Conservation (phyloP, 345 rosid species). For the Citrus sinensis region DVS_A1.0 CM039162.1:18155501-18156000, state of each 20-base stretch:
- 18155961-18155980: neutral
- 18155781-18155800: constrained; percentile 28
- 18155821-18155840: constrained; percentile 27
- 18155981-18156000: neutral
- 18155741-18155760: constrained; percentile 56
- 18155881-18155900: constrained; percentile 36
- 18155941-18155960: constrained; percentile 37
- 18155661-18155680: constrained; percentile 62
- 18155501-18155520: constrained; percentile 52
- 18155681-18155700: constrained; percentile 55
- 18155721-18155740: constrained; percentile 56
- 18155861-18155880: constrained; percentile 43
- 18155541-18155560: constrained; percentile 63
- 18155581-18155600: constrained; percentile 71
- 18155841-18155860: constrained; percentile 37
- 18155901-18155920: constrained; percentile 32
- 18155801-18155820: constrained; percentile 23
- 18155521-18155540: constrained; percentile 69
- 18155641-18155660: constrained; percentile 18
- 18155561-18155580: constrained; percentile 57
- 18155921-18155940: constrained; percentile 29
- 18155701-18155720: constrained; percentile 81
- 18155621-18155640: neutral
- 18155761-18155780: constrained; percentile 60
- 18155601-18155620: constrained; percentile 53